Percentiles rank a stretch among this genome's conserved stretches.
phyloP scores from a whole-genome alignment of 1,284 basidiomycete genomes.

The Chiua sp. region DNA sequence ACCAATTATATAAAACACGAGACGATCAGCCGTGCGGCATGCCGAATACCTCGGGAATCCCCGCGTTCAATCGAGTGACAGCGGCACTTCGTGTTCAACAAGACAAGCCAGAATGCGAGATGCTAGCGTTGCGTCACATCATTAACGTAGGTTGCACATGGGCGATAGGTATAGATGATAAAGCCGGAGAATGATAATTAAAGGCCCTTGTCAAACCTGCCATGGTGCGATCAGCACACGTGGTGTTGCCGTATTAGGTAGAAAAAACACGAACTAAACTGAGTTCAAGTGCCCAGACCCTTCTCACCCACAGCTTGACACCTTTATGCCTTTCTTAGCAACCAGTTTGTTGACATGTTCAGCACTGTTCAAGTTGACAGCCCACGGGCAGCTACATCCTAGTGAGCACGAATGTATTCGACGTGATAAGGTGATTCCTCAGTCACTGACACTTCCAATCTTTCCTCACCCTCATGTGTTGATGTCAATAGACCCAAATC shows the following conservation, averaged over 20 bases:
- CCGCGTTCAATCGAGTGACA: neutral
- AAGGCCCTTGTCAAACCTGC: constrained; percentile 26
- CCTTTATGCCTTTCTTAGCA: too few relatives aligned
- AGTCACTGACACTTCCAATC: constrained; percentile 8
- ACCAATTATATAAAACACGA: too few relatives aligned
- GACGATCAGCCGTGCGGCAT: neutral
- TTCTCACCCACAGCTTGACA: constrained; percentile 95
- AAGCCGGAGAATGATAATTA: constrained; percentile 12
- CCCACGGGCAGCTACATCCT: too few relatives aligned
- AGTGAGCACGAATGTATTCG: constrained; percentile 8
- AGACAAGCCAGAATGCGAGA: constrained; percentile 21
- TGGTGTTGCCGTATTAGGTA: neutral
- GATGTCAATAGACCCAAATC: constrained; percentile 4
- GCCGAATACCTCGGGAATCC: neutral
- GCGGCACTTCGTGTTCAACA: neutral
- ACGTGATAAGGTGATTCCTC: constrained; percentile 10
- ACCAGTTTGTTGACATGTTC: too few relatives aligned
- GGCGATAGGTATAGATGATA: constrained; percentile 35
- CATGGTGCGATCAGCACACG: constrained; percentile 5
- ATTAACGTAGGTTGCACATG: constrained; percentile 32
- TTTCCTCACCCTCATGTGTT: neutral
- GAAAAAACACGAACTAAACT: constrained; percentile 74
- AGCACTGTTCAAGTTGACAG: too few relatives aligned
- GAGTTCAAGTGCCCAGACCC: constrained; percentile 99
- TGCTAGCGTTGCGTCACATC: constrained; percentile 35